Base-by-base conservation (phyloP, 495 filamentous ascomycete species). In the Penicillium antarcticum region DNA sequence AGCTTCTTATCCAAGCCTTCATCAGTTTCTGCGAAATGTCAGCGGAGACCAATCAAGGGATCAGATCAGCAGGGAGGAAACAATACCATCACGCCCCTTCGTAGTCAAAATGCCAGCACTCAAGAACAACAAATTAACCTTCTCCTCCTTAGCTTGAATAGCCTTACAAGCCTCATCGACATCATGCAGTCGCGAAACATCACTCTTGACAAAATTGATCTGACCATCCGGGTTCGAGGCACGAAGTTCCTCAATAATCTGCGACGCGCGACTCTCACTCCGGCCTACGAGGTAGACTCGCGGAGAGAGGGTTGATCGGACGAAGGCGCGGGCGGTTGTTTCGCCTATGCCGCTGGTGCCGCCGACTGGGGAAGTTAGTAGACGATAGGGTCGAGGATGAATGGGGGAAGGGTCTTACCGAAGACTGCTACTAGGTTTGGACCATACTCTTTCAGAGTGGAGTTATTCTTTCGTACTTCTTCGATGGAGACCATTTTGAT, bases 281-380 rank as follows among this genome's bases (percentile, higher is more conserved):
- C 77, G 66, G 52, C 79, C 77, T 51, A 80, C 58, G 9, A 80
- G 63, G 53, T 79, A 79, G 35, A 79, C 63, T 3, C 67, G 57
- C 34, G 83, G 51, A 56, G 80, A 57, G 9, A 61, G 34, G 7
- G 83, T 70, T 40, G 80, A 52, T 26, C 75, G 67, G 4, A 78
- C 77, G 43, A 88, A 83, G 26, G 74, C 60, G 46, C 71, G 80
- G 48, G 86, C 69, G 6, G 82, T 82, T n/a, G 72, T 56, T 53
- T 81, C 72, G 35, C 81, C 83, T 47, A 89, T 81, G 32, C 84
- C 87, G 31, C 75, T 77, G 0, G 87, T 89, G 19, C 72, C 86
- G 40, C 87, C 84, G 13, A 83, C 82, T 77, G 45, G 16, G 48
- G 19, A 8, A 34, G n/a, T 50, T 48, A 50, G 14, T 10, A 23